Percentiles rank a stretch among this genome's conserved stretches.
These are phyloP conservation scores for Saraca asoca DNA, from an alignment of 331 rosid species.

Conservation along the genomic window DNA sequence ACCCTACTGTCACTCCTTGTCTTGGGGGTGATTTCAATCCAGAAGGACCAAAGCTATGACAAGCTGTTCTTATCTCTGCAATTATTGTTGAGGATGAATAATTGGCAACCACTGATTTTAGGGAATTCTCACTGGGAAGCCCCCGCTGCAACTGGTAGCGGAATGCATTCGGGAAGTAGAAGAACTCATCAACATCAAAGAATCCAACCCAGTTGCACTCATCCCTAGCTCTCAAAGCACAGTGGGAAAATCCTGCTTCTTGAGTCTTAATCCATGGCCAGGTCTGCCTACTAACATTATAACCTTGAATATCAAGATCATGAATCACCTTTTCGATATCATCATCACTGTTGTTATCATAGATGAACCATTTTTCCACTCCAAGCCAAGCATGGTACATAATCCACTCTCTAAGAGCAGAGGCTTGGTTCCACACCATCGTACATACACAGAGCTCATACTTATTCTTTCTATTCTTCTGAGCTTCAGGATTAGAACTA, in stretches of 20 bases:
- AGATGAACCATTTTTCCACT: slow-evolving; percentile 88
- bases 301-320: slow-evolving; percentile 59
- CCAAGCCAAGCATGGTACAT: slow-evolving; percentile 95
- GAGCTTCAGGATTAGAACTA: slow-evolving; percentile 13
- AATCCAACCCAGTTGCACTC: slow-evolving; percentile 95
- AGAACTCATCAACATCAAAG: slow-evolving; percentile 94
- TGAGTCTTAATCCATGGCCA: slow-evolving; percentile 99
- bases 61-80: slow-evolving; percentile 80
- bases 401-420: slow-evolving; percentile 83
- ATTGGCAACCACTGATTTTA: slow-evolving; percentile 55
- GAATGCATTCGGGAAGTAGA: slow-evolving; percentile 61
- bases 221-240: slow-evolving; percentile 76
- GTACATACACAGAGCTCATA: slow-evolving; percentile 85
- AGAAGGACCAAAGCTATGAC: slow-evolving; percentile 94
- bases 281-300: slow-evolving; percentile 61
- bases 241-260: slow-evolving; percentile 96
- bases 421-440: slow-evolving; percentile 96
- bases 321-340: slow-evolving; percentile 56
- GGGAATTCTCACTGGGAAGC: slow-evolving; percentile 59
- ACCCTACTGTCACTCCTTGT: slow-evolving; percentile 73
- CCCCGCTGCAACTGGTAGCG: slow-evolving; percentile 30
- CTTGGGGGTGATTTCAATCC: slow-evolving; percentile 64
- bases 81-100: slow-evolving; percentile 50
- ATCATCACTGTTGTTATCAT: slow-evolving; percentile 93
- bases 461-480: slow-evolving; percentile 29